These are phyloP conservation scores for Russula sp. DNA, from an alignment of 768 basidiomycete species.

Conservation along the genomic window DNA sequence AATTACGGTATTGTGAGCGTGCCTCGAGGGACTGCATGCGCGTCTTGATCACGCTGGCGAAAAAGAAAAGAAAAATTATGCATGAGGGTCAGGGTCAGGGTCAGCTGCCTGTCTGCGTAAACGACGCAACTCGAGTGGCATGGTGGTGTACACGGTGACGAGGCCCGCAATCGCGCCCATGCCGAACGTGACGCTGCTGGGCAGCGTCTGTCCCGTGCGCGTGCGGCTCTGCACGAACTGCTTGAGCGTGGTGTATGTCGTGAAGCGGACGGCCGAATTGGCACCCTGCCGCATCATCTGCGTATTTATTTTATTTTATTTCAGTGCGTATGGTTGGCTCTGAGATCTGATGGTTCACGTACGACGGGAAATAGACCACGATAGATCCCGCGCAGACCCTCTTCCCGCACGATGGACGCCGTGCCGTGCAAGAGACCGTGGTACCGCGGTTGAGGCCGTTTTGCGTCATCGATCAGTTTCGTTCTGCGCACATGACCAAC, in stretches of 20 bases:
- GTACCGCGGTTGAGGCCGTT: slow-evolving; percentile 77
- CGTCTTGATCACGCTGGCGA: slow-evolving; percentile 85
- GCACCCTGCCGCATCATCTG: slow-evolving; percentile 98
- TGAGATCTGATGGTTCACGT: slow-evolving; percentile 29
- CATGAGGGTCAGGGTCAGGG: background rate
- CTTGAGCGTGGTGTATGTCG: slow-evolving; percentile 90
- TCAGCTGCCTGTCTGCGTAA: background rate
- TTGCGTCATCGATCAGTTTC: slow-evolving; percentile 93
- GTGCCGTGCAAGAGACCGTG: slow-evolving; percentile 87
- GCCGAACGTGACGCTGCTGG: slow-evolving; percentile 84
- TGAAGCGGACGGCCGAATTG: slow-evolving; percentile 94
- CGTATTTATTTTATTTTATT: background rate
- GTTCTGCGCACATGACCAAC: slow-evolving; percentile 48
- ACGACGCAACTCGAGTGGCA: slow-evolving; percentile 66
- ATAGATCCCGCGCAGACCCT: slow-evolving; percentile 83
- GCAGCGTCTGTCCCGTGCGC: slow-evolving; percentile 77
- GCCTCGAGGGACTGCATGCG: slow-evolving; percentile 95
- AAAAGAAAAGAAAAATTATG: background rate
- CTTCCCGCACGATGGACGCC: slow-evolving; percentile 67
- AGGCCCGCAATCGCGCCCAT: slow-evolving; percentile 92
- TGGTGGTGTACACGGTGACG: slow-evolving; percentile 89
- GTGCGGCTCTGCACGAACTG: slow-evolving; percentile 85
- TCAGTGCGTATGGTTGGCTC: background rate
- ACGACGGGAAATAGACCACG: slow-evolving; percentile 93
- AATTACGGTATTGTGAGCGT: slow-evolving; percentile 77